Base-by-base conservation (phyloP, 169 alveolate genomes). In the Plasmodium knowlesi region DNA sequence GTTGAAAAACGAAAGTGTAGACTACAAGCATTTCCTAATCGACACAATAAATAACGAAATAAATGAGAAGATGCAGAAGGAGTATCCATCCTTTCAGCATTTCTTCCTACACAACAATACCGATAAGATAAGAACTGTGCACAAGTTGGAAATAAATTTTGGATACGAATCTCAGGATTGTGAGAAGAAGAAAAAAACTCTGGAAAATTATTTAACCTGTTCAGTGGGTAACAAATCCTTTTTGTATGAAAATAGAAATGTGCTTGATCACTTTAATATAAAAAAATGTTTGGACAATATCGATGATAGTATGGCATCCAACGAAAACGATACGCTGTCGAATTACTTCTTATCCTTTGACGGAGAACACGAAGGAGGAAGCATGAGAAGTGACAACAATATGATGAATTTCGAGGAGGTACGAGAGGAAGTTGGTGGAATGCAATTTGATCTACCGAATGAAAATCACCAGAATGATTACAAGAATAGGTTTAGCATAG, bases 21-120 rank as follows among this genome's bases (percentile, higher is more conserved):
- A 89, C 82, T 89, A 89, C 82, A 89, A 89, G 37, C 37, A 89
- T n/a, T 89, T 89, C 71, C 72, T 89, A 43, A 79, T 89, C 43
- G 89, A 89, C 37, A 79, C 90, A n/a, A 89, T 89, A 89, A 78
- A 89, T 32, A 89, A 79, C 53, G 94, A 89, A 89, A 89, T 89
- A 89, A 39, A 67, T 79, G 94, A 89, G 34, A 79, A 72, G 37
- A 89, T 89, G n/a, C 90, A 89, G 73, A 89, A 72, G 34, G 94
- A 89, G 37, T 80, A 57, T 61, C 94, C 90, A 43, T 37, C 19
- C 32, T 89, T 39, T 89, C 84, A 89, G 30, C 32, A 61, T 80
- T 89, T 89, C 71, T 89, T 37, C 82, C 32, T 89, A 16, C 94
- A 89, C 43, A 79, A 79, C 10, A 85, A 19, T 67, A 89, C 16